A percentile compares a stretch with the other conserved stretches of the same genome.
Conservation (phyloP, 148 eudicot species). For the Bassia scoparia region DNA sequence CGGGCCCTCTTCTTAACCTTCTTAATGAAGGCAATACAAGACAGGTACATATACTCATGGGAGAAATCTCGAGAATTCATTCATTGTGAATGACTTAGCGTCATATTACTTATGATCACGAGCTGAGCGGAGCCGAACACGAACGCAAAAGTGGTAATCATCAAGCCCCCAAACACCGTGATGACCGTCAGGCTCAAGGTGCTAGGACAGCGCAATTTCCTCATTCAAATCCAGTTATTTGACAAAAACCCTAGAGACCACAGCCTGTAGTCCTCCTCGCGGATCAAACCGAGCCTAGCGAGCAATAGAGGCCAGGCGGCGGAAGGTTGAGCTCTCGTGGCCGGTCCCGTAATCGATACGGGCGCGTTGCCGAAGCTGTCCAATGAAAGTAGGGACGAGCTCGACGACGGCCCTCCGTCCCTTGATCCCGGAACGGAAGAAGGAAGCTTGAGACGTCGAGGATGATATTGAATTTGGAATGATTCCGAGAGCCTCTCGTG, state of each 20-base stretch:
- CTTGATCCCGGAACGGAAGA: conserved; percentile 26
- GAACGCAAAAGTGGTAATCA: conserved; percentile 87
- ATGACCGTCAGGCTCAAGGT: conserved; percentile 89
- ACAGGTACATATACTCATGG: conserved; percentile 68
- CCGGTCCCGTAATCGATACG: conserved; percentile 93
- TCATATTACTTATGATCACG: conserved; percentile 91
- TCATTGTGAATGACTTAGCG: conserved; percentile 90
- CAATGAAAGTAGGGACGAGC: conserved; percentile 61
- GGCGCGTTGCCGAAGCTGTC: conserved; percentile 72
- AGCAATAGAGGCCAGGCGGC: conserved; percentile 89
- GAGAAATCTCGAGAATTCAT: conserved; percentile 80
- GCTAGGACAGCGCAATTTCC: conserved; percentile 70
- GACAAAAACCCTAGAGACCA: conserved; percentile 71
- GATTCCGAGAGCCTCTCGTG: conserved; percentile 40
- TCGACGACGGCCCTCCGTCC: conserved; percentile 47
- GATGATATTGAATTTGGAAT: conserved; percentile 36
- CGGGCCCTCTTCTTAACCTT: conserved; percentile 86
- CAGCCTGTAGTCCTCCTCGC: conserved; percentile 78
- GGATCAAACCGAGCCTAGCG: conserved; percentile 66
- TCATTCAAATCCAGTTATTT: conserved; percentile 79
- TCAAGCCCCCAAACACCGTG: conserved; percentile 99
- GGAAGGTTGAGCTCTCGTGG: conserved; percentile 82
- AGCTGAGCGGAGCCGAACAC: conserved; percentile 89
- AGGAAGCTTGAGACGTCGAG: conserved; percentile 41
- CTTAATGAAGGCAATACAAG: conserved; percentile 62